Conservation (phyloP, 2,329 filamentous ascomycete species). For the Arthroderma sp. region DNA sequence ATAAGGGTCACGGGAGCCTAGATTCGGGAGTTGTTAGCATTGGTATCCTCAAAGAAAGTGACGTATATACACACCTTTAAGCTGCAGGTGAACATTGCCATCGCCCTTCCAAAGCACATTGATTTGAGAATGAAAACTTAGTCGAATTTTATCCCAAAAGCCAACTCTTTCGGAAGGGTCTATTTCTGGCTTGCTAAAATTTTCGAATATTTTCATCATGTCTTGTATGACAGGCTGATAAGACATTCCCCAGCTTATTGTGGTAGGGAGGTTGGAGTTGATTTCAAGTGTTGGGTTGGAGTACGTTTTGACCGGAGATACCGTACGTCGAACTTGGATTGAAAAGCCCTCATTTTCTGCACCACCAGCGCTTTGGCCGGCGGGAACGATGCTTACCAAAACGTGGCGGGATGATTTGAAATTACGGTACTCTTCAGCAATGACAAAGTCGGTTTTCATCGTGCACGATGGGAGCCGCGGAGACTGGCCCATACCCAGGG, state of each 20-base stretch:
- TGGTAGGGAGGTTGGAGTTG: conserved; percentile 81
- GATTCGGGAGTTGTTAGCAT: conserved; percentile 3
- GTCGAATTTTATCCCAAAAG: conserved; percentile 96
- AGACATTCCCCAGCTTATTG: conserved; percentile 92
- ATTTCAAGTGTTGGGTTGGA: conserved; percentile 86
- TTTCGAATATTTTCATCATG: conserved; percentile 99
- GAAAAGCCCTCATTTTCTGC: conserved; percentile 53
- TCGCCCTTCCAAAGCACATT: conserved; percentile 87
- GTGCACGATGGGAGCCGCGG: conserved; percentile 68
- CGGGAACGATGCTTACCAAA: conserved; percentile 70
- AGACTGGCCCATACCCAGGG: conserved; percentile 66
- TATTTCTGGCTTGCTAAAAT: conserved; percentile 88
- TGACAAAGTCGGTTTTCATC: conserved; percentile 79
- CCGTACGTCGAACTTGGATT: conserved; percentile 77
- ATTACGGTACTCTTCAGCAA: conserved; percentile 84
- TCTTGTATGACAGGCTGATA: conserved; percentile 98
- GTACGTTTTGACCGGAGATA: conserved; percentile 91
- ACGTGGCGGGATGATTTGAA: conserved; percentile 67
- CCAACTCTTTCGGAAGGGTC: conserved; percentile 88
- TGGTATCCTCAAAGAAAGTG: conserved; percentile 6
- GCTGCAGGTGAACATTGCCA: conserved; percentile 82
- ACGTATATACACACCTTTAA: conserved; percentile 53
- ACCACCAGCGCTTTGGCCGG: conserved; percentile 45
- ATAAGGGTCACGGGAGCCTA: conserved; percentile 75
- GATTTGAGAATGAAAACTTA: conserved; percentile 86